Percentiles rank a stretch among this genome's conserved stretches.
Evolutionary conservation across 352 stramenopile genomes (phyloP).

Genomic region (Phytophthora melonis): DNA sequence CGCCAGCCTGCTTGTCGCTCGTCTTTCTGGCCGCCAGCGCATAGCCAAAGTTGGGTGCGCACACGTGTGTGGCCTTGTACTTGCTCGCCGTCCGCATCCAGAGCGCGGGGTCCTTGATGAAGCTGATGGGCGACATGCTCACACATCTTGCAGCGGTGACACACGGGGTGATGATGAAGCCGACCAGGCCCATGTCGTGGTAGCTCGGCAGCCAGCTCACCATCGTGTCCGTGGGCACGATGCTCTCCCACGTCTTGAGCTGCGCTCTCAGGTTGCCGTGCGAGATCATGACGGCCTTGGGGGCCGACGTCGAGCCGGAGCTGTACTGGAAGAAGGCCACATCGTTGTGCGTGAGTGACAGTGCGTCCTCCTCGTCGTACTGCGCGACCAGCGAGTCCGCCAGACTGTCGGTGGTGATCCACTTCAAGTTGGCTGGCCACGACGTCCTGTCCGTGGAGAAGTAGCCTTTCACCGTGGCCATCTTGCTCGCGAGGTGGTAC

Average conservation of each 20-base stretch:
- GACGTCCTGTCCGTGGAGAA: conserved; percentile 66
- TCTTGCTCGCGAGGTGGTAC: conserved; percentile 83
- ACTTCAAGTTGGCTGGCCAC: conserved; percentile 75
- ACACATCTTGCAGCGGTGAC: conserved; percentile 69
- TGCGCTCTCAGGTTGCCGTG: conserved; percentile 80
- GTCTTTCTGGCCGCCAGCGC: conserved; percentile 80
- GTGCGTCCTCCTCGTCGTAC: conserved; percentile 56
- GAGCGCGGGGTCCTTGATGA: conserved; percentile 86
- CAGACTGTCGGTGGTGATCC: conserved; percentile 77
- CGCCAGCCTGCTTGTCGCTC: conserved; percentile 61
- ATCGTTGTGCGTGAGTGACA: conserved; percentile 58
- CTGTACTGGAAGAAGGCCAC: conserved; percentile 90
- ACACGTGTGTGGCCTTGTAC: conserved; percentile 84
- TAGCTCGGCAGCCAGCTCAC: conserved; percentile 86
- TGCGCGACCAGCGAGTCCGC: conserved; percentile 56
- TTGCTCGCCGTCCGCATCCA: conserved; percentile 82
- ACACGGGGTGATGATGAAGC: conserved; percentile 81
- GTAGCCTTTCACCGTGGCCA: conserved; percentile 82
- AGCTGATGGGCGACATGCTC: conserved; percentile 86
- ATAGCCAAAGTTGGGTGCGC: conserved; percentile 86
- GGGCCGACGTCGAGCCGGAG: conserved; percentile 79
- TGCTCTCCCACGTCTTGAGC: conserved; percentile 81
- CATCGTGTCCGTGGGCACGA: conserved; percentile 66
- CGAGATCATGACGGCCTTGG: conserved; percentile 88
- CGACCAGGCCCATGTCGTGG: conserved; percentile 87